Evolutionary conservation across 352 stramenopile genomes (phyloP), one percentile per base, ranked within the genome.

Genomic region (Globisporangium cederbergense): DNA sequence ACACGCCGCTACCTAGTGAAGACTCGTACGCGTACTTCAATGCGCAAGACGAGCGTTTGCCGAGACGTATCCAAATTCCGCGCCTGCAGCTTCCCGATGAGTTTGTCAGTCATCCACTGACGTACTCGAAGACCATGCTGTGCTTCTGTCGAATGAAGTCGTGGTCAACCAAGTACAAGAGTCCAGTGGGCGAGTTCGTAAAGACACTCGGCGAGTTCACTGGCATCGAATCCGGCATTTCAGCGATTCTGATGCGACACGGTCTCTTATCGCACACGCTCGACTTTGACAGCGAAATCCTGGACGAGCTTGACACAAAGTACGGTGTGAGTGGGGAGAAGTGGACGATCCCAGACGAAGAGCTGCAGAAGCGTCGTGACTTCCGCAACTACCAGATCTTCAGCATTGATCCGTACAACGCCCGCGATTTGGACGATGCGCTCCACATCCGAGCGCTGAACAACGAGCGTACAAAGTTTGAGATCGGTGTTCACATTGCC

Each of bases 401-500:
- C 68, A 98, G 95, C 7, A 99, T 99, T 50, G 97, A 99, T 78
- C 97, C 97, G 20, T 97, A 96, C 51, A 98, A 95, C 11, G 96
- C 97, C 3, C 94, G 93, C 25, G 97, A 99, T 87, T 76, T 99
- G 47, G 96, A 99, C 63, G 97, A 99, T 73, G 97, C 97, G 25
- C 72, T 99, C 50, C 93, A 98, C 68, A 92, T 99, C 62, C 81
- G 78, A 22, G 73, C 76, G 9, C 65, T 97, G 2, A 65, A 90
- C 28, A 72, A 80, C 10, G 74, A 68, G 20, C 73, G 76, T 7
- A 86, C 80, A 28, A 84, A 74, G 46, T 94, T 93, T 64, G 86
- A 96, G 55, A 77, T 99, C 7, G 96, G 97, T 30, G 97, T 99
- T 13, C 97, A 99, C 71, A 99, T 99, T 78, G 97, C 97, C 1